Evolutionary conservation across 352 stramenopile species (phyloP), one percentile per base, ranked within the genome.

Genomic region (Elongisporangium prolatum): DNA sequence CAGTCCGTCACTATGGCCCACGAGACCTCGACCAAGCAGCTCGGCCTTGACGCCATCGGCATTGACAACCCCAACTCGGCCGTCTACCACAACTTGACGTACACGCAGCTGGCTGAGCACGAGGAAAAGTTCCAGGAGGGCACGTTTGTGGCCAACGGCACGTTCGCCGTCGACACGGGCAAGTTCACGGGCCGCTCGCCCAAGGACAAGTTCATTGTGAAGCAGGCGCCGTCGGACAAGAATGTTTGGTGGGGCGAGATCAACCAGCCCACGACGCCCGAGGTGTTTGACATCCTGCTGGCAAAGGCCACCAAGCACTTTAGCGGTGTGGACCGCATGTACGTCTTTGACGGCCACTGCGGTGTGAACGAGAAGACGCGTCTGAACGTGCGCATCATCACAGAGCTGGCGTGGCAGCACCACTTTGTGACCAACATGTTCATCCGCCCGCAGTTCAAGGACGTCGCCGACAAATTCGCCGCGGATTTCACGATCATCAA

Each of bases 391-490:
- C 75, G 75, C 56, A 80, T 85, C 50, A 63, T 85, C 57, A 82
- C 72, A 56, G 72, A 85, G 56, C 60, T 85, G 50, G 75, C 75
- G 64, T 85, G 75, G 75, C 75, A 85, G 61, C 75, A 85, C 63
- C 75, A 85, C 65, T 85, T 85, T 64, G 72, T 82, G 49, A 86
- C 76, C 64, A 86, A 86, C 70, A 86, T 86, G 76, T 86, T 86
- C 61, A 80, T 86, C 62, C 75, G 75, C 34, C 75, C 75, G 10
- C 69, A 86, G 65, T 82, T 76, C 61, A 73, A 80, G 63, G 64
- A 86, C 38, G 65, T 82, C 16, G 69, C 68, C 17, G 48, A 69
- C 13, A 61, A 69, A 48, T 86, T 86, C 49, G 59, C 44, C 21
- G 71, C 75, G 50, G 75, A 86, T 50, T 86, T 86, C 54, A 86